These are phyloP conservation scores for Solanum gracilifrons DNA, from an alignment of 257 asterid genomes.

Conservation along the genomic window DNA sequence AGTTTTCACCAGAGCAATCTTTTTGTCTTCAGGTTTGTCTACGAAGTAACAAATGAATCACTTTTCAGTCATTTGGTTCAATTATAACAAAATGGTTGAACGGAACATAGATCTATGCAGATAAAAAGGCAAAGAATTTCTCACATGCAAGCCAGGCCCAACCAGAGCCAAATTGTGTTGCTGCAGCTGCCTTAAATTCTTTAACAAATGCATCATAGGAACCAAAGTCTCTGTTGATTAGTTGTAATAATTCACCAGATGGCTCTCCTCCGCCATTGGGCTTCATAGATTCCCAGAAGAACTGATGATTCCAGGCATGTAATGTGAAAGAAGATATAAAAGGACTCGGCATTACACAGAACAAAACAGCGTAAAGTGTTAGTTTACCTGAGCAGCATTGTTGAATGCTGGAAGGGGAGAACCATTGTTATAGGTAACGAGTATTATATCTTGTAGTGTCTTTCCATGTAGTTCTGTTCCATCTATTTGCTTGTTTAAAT, in stretches of 20 bases:
- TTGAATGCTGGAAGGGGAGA: constrained; percentile 81
- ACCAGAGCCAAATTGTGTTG: constrained; percentile 91
- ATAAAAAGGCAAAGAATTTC: constrained; percentile 16
- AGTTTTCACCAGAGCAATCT: constrained; percentile 76
- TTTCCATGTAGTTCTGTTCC: constrained; percentile 68
- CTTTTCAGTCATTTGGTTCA: background rate
- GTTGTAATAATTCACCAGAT: constrained; percentile 51
- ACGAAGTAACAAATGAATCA: background rate
- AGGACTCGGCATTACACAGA: background rate
- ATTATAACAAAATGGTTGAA: background rate
- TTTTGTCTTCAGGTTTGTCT: constrained; percentile 88
- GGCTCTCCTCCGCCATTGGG: constrained; percentile 93
- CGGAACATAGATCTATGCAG: too few species aligned
- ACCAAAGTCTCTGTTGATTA: constrained; percentile 84
- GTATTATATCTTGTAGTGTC: constrained; percentile 53
- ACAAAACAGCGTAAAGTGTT: background rate
- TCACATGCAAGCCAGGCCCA: constrained; percentile 99
- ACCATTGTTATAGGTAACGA: constrained; percentile 67
- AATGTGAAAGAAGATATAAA: background rate
- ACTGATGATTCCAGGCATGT: constrained; percentile 91
- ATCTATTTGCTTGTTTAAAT: constrained; percentile 80
- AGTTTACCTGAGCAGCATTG: constrained; percentile 87
- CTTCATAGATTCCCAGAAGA: constrained; percentile 93
- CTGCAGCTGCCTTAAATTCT: constrained; percentile 82
- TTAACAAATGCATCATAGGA: constrained; percentile 60